phyloP scores from a whole-genome alignment of 495 filamentous ascomycete species.

The Neurospora tetrasperma region DNA sequence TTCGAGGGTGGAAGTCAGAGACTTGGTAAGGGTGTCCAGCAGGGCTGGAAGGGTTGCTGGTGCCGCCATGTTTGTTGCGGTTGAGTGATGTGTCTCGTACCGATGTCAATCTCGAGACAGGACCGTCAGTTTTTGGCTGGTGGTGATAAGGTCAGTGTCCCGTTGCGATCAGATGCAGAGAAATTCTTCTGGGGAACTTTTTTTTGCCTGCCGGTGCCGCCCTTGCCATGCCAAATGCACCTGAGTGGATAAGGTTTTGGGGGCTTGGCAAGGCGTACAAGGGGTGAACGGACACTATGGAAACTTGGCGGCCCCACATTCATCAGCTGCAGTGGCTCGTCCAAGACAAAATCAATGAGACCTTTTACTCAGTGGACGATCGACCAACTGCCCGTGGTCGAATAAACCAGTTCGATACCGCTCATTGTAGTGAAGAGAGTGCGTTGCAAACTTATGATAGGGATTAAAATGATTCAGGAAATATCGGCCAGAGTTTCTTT shows the following conservation, averaged over 20 bases:
- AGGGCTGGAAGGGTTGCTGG: conserved; percentile 43
- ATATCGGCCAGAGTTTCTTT: no score
- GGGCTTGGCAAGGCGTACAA: background rate
- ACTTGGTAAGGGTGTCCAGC: conserved; percentile 52
- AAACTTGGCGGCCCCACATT: background rate
- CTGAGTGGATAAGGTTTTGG: background rate
- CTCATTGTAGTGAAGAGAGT: no score
- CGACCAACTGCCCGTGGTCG: no score
- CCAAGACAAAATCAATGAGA: no score
- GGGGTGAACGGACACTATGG: background rate
- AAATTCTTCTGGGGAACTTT: background rate
- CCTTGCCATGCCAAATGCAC: background rate
- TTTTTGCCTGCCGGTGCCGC: background rate
- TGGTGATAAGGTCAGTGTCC: background rate
- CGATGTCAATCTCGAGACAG: background rate
- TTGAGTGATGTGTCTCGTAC: background rate
- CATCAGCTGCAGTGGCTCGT: background rate
- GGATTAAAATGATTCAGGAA: no score
- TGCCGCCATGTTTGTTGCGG: conserved; percentile 32
- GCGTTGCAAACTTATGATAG: no score
- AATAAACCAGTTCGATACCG: no score
- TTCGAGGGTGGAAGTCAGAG: conserved; percentile 48
- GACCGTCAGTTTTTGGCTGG: background rate
- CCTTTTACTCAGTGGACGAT: no score
- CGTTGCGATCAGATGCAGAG: background rate